Percentiles rank a stretch among this genome's conserved stretches.
Conservation (phyloP, 2,329 filamentous ascomycete species). For the Neospermospora avenae region DNA sequence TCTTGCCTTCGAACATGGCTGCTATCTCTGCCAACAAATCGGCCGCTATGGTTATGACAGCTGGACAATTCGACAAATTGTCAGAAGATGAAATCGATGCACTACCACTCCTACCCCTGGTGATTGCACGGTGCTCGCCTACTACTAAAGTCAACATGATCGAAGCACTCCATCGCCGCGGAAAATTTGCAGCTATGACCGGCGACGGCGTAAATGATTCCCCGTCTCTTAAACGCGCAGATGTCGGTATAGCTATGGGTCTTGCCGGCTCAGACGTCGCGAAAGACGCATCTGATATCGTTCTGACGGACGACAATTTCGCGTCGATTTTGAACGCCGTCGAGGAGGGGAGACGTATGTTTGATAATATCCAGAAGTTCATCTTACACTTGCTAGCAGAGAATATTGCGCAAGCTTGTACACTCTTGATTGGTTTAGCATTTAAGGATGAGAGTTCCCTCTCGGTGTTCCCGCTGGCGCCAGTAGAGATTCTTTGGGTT, state of each 20-base stretch:
- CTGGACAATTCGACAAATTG: slow-evolving; percentile 74
- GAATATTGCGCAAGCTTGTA: slow-evolving; percentile 81
- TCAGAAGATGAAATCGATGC: slow-evolving; percentile 72
- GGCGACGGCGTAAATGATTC: slow-evolving; percentile 47
- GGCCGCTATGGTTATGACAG: slow-evolving; percentile 69
- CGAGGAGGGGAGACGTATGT: slow-evolving; percentile 69
- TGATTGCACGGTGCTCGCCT: slow-evolving; percentile 80
- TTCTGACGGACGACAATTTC: slow-evolving; percentile 70
- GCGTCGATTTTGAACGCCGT: slow-evolving; percentile 69
- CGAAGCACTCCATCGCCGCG: slow-evolving; percentile 74
- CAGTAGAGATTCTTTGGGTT: slow-evolving; percentile 87
- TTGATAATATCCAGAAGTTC: slow-evolving; percentile 75
- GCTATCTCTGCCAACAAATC: slow-evolving; percentile 58
- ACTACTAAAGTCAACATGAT: slow-evolving; percentile 91
- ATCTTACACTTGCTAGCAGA: slow-evolving; percentile 59
- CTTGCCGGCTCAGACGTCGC: slow-evolving; percentile 60
- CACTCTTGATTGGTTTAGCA: slow-evolving; percentile 74
- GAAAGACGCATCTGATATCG: slow-evolving; percentile 59
- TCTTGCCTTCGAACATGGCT: slow-evolving; percentile 62
- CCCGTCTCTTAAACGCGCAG: slow-evolving; percentile 56
- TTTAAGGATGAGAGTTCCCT: slow-evolving; percentile 70
- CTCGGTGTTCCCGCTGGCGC: slow-evolving; percentile 82
- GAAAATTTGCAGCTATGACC: slow-evolving; percentile 57
- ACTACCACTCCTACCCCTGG: slow-evolving; percentile 72
- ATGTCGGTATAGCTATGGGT: slow-evolving; percentile 64